Evolutionary conservation across 2,329 filamentous ascomycete genomes (phyloP).

Genomic region (Ceratocystis variospora): DNA sequence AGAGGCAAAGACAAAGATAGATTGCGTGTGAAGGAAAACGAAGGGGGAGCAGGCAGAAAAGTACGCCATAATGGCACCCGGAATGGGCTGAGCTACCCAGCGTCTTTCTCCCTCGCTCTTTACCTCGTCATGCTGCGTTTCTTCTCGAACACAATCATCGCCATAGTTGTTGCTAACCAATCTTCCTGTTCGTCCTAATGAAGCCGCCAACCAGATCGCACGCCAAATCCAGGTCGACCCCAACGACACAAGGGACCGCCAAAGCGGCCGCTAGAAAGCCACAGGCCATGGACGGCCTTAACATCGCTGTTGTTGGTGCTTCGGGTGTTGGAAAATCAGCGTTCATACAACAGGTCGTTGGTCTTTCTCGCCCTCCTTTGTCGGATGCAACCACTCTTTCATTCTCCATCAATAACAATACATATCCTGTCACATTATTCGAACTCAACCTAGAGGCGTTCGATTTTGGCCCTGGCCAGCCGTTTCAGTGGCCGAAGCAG

Average conservation of each 20-base stretch:
- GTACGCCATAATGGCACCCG: neutral
- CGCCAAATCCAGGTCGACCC: neutral
- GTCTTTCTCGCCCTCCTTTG: conserved; percentile 39
- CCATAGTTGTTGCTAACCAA: neutral
- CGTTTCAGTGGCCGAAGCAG: conserved; percentile 53
- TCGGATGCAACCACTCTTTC: conserved; percentile 43
- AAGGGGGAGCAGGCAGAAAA: neutral
- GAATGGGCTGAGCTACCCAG: neutral
- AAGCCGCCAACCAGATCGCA: neutral
- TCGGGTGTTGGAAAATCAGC: conserved; percentile 54
- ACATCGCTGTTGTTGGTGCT: conserved; percentile 53
- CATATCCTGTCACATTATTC: conserved; percentile 46
- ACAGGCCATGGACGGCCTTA: conserved; percentile 42
- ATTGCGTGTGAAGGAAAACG: neutral
- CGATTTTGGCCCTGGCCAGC: conserved; percentile 41
- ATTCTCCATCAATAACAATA: conserved; percentile 43
- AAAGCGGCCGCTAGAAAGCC: neutral
- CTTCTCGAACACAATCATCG: neutral
- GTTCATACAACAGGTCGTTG: conserved; percentile 50
- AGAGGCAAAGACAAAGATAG: conserved; percentile 1
- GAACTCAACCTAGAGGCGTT: conserved; percentile 54
- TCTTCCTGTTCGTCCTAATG: neutral
- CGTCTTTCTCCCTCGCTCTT: neutral
- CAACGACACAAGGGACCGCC: neutral
- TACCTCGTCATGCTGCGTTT: neutral